These are phyloP conservation scores for Claviceps quebecensis DNA, from an alignment of 2,329 filamentous ascomycete species.

Conservation along the genomic window DNA sequence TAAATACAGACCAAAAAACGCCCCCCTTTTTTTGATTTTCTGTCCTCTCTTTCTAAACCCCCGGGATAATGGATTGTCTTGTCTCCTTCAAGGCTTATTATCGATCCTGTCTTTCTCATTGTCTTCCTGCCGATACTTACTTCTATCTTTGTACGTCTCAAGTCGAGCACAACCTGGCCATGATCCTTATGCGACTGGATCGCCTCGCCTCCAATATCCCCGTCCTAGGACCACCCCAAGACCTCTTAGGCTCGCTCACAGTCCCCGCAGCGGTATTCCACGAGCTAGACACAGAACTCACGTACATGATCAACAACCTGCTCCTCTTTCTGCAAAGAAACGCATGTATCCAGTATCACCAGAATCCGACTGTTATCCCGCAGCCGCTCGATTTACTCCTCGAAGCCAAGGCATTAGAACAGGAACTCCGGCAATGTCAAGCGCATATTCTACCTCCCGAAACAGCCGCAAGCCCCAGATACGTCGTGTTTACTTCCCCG, in stretches of 20 bases:
- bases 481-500: background rate
- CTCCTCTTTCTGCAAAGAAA: constrained; percentile 6
- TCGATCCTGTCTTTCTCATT: too few relatives aligned
- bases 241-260: background rate
- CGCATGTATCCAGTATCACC: constrained; percentile 6
- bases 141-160: too few relatives aligned
- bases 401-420: constrained; percentile 3
- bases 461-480: background rate
- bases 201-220: background rate
- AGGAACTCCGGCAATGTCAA: constrained; percentile 2
- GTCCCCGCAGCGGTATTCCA: background rate
- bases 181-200: background rate
- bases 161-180: background rate
- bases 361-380: constrained; percentile 2
- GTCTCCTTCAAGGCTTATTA: background rate
- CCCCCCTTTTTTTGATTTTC: background rate
- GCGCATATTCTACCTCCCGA: constrained; percentile 1
- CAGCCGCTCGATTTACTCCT: background rate
- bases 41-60: background rate
- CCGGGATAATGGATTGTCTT: background rate
- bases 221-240: background rate
- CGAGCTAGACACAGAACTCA: background rate
- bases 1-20: background rate
- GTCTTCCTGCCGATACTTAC: too few relatives aligned
- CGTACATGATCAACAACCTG: background rate